Conservation (phyloP, 768 basidiomycete species). For the Harrya chromipes region DNA sequence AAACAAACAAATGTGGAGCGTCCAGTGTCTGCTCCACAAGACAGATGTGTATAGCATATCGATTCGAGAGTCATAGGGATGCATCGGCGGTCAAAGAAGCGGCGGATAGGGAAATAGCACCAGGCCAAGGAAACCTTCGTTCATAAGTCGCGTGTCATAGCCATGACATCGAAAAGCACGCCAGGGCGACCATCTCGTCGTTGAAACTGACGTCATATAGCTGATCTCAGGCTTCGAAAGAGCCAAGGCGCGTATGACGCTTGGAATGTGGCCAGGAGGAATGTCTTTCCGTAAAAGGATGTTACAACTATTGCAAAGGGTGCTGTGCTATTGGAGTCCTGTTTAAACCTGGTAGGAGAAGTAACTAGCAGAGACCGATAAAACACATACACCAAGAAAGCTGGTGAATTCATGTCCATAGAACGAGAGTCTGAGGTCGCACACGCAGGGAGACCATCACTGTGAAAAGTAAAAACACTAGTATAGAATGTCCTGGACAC, state of each 20-base stretch:
- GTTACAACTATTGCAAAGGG: conserved; percentile 13
- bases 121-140: not conserved
- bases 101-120: not conserved
- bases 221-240: conserved; percentile 12
- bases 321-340: too few species aligned
- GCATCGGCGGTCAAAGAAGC: not conserved
- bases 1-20: not conserved
- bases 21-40: not conserved
- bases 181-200: conserved; percentile 15
- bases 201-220: not conserved
- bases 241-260: too few species aligned
- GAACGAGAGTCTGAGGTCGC: too few species aligned
- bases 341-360: too few species aligned
- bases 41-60: not conserved
- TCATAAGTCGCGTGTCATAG: not conserved
- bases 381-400: too few species aligned
- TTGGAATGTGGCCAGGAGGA: not conserved
- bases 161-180: conserved; percentile 21
- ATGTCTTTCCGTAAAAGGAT: conserved; percentile 13
- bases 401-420: too few species aligned
- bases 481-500: too few species aligned
- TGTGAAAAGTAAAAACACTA: too few species aligned
- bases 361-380: too few species aligned
- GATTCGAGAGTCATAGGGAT: not conserved
- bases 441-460: too few species aligned